Evolutionary conservation across 75 land plant species (phyloP).

Genomic region (Chamaecyparis obtusa): DNA sequence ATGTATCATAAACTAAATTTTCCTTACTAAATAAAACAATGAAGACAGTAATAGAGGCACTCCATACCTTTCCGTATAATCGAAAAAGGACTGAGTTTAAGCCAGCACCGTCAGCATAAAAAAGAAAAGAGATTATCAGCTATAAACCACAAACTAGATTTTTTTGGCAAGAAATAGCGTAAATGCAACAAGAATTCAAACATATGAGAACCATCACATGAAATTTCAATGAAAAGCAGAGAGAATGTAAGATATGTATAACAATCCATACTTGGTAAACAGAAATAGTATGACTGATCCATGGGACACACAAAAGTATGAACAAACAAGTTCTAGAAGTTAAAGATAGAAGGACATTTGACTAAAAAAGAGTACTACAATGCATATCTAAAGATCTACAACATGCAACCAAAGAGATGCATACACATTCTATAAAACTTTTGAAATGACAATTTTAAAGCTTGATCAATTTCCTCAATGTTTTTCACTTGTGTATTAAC

Average conservation of each 20-base stretch:
- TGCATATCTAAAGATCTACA: neutral
- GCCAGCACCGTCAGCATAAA: neutral
- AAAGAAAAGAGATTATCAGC: neutral
- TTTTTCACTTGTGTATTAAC: neutral
- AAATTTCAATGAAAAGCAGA: neutral
- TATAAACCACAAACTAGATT: neutral
- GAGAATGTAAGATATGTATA: neutral
- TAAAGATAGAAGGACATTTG: neutral
- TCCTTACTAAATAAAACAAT: neutral
- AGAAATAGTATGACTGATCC: neutral
- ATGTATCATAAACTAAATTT: neutral
- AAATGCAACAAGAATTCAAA: neutral
- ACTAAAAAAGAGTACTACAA: neutral
- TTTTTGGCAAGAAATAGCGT: neutral
- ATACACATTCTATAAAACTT: neutral
- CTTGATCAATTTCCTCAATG: neutral
- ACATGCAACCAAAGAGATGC: neutral
- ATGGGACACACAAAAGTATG: neutral
- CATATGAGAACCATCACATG: neutral
- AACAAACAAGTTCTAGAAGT: neutral
- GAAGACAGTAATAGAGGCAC: neutral
- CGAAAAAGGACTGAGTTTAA: neutral
- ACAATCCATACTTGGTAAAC: neutral
- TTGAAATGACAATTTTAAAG: neutral
- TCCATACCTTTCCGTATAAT: conserved; percentile 13